phyloP scores from a whole-genome alignment of 208 protist species.

The Acanthamoeba lenticulata region DNA sequence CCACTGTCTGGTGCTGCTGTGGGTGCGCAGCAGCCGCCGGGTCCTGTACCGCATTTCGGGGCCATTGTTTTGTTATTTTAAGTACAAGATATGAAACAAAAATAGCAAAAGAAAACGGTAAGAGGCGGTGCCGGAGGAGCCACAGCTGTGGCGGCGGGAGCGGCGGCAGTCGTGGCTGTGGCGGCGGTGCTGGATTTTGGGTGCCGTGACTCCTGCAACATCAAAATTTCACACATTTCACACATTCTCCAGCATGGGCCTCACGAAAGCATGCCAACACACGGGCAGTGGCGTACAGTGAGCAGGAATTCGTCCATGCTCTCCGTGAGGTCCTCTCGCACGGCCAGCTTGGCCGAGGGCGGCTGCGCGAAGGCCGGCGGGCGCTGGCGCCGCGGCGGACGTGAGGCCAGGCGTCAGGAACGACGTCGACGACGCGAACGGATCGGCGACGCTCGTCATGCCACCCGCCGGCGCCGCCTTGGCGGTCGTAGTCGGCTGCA shows the following conservation, averaged over 20 bases:
- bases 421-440: neutral
- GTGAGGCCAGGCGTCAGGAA: neutral
- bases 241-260: no score
- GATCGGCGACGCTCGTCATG: neutral
- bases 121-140: neutral
- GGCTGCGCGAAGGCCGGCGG: neutral
- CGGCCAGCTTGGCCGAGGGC: neutral
- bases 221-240: no score
- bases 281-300: no score
- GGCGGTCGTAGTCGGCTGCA: neutral
- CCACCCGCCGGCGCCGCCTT: neutral
- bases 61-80: no score
- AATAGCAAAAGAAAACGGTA: neutral
- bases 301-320: slow-evolving; percentile 19
- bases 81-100: neutral
- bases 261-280: no score
- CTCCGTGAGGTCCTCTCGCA: neutral
- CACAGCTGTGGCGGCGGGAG: neutral
- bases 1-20: neutral
- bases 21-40: neutral
- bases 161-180: neutral
- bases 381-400: neutral
- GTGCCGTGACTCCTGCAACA: neutral
- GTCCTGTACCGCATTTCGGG: no score
- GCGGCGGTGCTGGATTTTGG: neutral